phyloP scores from a whole-genome alignment of 805 yeast species.

The Starmerella bombicola region DNA sequence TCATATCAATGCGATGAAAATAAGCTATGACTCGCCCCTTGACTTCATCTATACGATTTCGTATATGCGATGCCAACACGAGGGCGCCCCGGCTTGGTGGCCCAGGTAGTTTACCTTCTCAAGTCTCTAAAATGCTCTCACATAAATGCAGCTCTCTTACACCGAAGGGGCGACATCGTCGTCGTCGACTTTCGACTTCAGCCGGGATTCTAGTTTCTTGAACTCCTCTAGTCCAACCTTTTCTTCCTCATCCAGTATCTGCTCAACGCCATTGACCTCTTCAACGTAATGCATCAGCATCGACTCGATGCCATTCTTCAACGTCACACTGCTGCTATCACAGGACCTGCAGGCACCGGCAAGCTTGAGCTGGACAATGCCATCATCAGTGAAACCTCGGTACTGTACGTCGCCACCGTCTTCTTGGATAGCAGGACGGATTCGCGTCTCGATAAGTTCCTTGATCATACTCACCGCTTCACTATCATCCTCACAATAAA shows the following conservation, averaged over 20 bases:
- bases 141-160: too few species aligned
- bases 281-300: slow-evolving; percentile 96
- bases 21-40: too few species aligned
- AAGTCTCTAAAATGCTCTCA: too few species aligned
- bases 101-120: too few species aligned
- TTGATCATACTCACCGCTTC: slow-evolving; percentile 83
- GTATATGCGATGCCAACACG: too few species aligned
- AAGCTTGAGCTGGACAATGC: slow-evolving; percentile 74
- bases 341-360: slow-evolving; percentile 96
- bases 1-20: too few species aligned
- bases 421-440: slow-evolving; percentile 94
- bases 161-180: slow-evolving; percentile 21
- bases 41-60: too few species aligned
- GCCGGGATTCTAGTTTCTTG: slow-evolving; percentile 62
- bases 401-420: slow-evolving; percentile 97
- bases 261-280: slow-evolving; percentile 81
- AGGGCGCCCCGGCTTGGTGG: too few species aligned
- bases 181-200: slow-evolving; percentile 28
- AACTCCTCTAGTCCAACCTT: slow-evolving; percentile 67
- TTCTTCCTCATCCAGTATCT: slow-evolving; percentile 71
- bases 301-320: slow-evolving; percentile 91
- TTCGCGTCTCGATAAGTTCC: slow-evolving; percentile 84
- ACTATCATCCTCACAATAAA: slow-evolving; percentile 50
- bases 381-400: slow-evolving; percentile 75
- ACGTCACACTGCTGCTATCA: slow-evolving; percentile 77